phyloP scores from a whole-genome alignment of 2,329 filamentous ascomycete genomes.

The Hypoxylon sp. region DNA sequence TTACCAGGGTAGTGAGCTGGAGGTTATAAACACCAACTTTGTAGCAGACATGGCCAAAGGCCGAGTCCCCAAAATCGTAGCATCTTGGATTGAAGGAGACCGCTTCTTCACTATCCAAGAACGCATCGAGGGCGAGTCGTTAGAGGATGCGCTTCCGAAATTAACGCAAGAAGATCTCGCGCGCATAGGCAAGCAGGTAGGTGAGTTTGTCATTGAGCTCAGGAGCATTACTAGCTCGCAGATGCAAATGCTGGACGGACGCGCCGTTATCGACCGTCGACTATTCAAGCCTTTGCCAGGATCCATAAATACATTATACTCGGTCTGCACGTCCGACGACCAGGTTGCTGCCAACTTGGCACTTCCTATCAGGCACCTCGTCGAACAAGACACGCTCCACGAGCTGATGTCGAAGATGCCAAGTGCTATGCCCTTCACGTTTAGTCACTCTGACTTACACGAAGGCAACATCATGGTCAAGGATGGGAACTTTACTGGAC shows the following conservation, averaged over 20 bases:
- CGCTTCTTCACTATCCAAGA: slow-evolving; percentile 25
- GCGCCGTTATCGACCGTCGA: slow-evolving; percentile 25
- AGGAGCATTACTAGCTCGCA: background rate
- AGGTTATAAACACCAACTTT: slow-evolving; percentile 22
- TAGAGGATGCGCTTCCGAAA: slow-evolving; percentile 12
- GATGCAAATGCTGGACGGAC: slow-evolving; percentile 31
- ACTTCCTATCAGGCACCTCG: background rate
- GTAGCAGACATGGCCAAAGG: background rate
- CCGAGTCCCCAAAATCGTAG: background rate
- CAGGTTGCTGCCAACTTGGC: slow-evolving; percentile 17
- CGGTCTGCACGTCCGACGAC: slow-evolving; percentile 15
- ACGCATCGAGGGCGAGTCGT: slow-evolving; percentile 26
- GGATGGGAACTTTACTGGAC: slow-evolving; percentile 36
- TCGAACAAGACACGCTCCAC: background rate
- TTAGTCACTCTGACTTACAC: slow-evolving; percentile 35
- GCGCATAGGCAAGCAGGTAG: slow-evolving; percentile 22
- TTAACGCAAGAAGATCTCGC: slow-evolving; percentile 19
- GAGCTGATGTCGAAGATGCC: slow-evolving; percentile 41
- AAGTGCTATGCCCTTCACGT: slow-evolving; percentile 29
- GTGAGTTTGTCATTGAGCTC: slow-evolving; percentile 18
- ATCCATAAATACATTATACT: background rate
- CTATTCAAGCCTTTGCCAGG: slow-evolving; percentile 25
- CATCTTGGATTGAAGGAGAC: slow-evolving; percentile 27
- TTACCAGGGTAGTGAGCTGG: slow-evolving; percentile 22
- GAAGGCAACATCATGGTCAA: slow-evolving; percentile 39